Conservation (phyloP, 176 grass and related monocot species). For the Phyllostachys edulis region DNA sequence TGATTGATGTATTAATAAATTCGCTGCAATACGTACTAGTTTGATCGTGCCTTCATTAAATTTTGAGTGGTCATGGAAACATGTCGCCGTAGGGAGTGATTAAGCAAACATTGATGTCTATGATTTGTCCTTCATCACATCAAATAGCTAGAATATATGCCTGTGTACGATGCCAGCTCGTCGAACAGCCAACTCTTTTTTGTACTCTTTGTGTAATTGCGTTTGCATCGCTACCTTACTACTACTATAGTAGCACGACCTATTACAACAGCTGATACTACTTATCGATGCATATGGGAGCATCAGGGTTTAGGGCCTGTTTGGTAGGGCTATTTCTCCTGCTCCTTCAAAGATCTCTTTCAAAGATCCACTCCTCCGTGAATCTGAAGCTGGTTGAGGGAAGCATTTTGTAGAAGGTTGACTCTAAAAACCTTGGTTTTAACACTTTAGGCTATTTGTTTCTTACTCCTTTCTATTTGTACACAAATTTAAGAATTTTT, state of each 20-base stretch:
- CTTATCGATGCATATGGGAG: no score
- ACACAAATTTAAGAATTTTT: no score
- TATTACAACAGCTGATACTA: neutral
- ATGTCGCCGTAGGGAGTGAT: no score
- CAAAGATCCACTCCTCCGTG: no score
- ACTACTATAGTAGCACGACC: neutral
- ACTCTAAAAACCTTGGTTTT: no score
- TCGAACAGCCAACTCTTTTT: neutral
- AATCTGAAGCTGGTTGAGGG: no score
- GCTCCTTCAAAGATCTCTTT: no score
- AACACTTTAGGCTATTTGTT: no score
- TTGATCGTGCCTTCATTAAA: neutral
- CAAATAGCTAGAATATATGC: neutral
- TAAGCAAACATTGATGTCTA: neutral
- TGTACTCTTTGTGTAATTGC: neutral
- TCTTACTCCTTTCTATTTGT: no score
- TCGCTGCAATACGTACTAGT: neutral
- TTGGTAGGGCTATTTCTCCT: no score
- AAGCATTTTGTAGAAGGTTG: no score
- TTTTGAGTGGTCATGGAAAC: neutral
- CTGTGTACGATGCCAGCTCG: neutral
- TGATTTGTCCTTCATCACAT: neutral
- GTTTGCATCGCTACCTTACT: neutral
- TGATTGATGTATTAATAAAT: conserved; percentile 19
- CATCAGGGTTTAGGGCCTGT: no score